Evolutionary conservation across 768 basidiomycete genomes (phyloP), one percentile per base, ranked within the genome.

Genomic region (Xerocomellus intermedius): DNA sequence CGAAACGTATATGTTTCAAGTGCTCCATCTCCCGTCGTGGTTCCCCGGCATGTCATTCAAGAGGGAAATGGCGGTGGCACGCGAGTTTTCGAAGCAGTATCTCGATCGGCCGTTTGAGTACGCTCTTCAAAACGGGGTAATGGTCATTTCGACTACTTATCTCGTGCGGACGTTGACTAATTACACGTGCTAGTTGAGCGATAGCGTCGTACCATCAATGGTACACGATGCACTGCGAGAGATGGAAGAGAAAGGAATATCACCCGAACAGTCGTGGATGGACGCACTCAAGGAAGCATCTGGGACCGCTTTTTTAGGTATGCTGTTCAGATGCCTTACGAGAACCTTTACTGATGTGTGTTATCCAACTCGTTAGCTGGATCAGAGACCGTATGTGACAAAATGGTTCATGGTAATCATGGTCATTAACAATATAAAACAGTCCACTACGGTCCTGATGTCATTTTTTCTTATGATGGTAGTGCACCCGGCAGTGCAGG

Each of bases 401-500:
- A 3, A 4, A 17, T 37, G 6, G 2, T 28, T 8, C 7, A 30
- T 22, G 17, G 1, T 14, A 13, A 26, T 4, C 9, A 22, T 43
- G 0, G 4, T 21, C 9, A 16, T 8, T 21, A 13, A 42, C 4
- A 2, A 2, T 38, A n/a, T 36, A 2, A 24, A 33, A 46, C 2
- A 61, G 54, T 56, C 59, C 0, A 3, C 42, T 12, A 3, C 42
- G 5, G 21, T n/a, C 4, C 8, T 62, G 16, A 54, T 56, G 54
- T 16, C 21, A 0, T 62, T 62, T 14, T 54, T 62, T 24, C 35
- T 58, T 0, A 42, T 62, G 56, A 58, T 62, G 52, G 17, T 54
- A 6, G 4, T 61, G 36, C 35, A 57, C 17, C 55, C 37, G 2
- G 42, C 14, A 8, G 48, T 3, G 1, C 60, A 62, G 42, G 47